phyloP scores from a whole-genome alignment of 2,329 filamentous ascomycete species.

The Fusarium chaquense region DNA sequence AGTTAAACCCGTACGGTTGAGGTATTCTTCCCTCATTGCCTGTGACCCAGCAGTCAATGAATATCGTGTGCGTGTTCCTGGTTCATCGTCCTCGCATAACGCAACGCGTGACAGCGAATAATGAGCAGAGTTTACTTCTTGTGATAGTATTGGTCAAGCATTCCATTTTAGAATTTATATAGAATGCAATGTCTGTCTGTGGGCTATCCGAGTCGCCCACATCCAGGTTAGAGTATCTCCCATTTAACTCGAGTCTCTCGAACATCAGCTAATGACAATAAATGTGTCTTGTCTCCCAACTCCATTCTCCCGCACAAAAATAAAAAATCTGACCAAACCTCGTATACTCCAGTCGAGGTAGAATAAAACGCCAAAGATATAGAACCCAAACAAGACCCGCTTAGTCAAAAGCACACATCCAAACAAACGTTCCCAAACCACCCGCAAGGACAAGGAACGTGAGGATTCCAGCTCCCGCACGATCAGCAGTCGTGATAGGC shows the following conservation, averaged over 20 bases:
- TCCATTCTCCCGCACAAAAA: conserved; percentile 30
- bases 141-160: not conserved
- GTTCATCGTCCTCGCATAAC: not conserved
- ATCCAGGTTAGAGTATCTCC: not conserved
- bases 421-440: conserved; percentile 59
- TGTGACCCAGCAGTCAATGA: too few species aligned
- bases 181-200: not conserved
- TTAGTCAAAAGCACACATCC: conserved; percentile 60
- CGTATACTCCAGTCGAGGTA: conserved; percentile 5
- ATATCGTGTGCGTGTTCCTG: not conserved
- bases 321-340: not conserved
- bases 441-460: conserved; percentile 59
- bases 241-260: not conserved
- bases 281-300: not conserved
- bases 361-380: conserved; percentile 10
- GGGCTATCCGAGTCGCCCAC: not conserved
- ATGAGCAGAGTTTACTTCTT: not conserved
- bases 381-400: not conserved
- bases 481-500: conserved; percentile 59
- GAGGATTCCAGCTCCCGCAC: conserved; percentile 62
- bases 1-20: too few species aligned
- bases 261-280: not conserved
- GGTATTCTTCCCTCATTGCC: too few species aligned
- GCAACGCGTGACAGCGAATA: not conserved
- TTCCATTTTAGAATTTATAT: not conserved